Evolutionary conservation across 192 early-diverging fungal species (phyloP).

Genomic region (Umbelopsis sp.): DNA sequence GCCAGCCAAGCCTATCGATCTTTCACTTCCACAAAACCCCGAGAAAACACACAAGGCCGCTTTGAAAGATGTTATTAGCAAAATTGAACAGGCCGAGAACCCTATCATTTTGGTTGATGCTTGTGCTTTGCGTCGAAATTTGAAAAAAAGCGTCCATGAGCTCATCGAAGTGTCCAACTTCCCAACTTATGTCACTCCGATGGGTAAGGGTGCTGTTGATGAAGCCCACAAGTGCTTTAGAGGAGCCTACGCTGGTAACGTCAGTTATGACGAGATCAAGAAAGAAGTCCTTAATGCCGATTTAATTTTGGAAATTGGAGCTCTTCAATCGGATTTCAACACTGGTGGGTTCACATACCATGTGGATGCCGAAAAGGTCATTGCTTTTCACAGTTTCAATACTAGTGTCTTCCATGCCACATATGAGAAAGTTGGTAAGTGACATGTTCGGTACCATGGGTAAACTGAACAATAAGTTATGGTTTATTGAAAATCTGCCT

Average conservation of each 20-base stretch:
- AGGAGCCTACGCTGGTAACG: slow-evolving; percentile 44
- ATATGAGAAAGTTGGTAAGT: slow-evolving; percentile 48
- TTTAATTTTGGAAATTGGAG: slow-evolving; percentile 46
- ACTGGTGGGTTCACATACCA: slow-evolving; percentile 55
- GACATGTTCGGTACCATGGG: background rate
- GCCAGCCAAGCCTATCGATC: slow-evolving; percentile 30
- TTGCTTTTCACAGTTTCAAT: slow-evolving; percentile 45
- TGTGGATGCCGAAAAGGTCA: slow-evolving; percentile 35
- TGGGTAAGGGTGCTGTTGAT: slow-evolving; percentile 48
- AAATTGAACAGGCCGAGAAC: slow-evolving; percentile 38
- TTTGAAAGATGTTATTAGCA: slow-evolving; percentile 37
- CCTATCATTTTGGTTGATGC: slow-evolving; percentile 52
- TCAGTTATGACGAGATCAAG: slow-evolving; percentile 37
- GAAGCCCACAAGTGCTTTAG: slow-evolving; percentile 42
- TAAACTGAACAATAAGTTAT: background rate
- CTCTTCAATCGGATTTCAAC: slow-evolving; percentile 53
- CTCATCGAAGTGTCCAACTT: slow-evolving; percentile 44
- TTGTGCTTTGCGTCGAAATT: slow-evolving; percentile 41
- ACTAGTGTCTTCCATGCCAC: slow-evolving; percentile 40
- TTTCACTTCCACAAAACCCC: slow-evolving; percentile 33
- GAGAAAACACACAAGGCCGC: slow-evolving; percentile 30
- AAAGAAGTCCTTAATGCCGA: slow-evolving; percentile 43
- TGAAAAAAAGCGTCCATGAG: slow-evolving; percentile 33
- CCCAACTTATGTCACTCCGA: slow-evolving; percentile 46
- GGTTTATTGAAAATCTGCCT: background rate